Base-by-base conservation (phyloP, 2,329 filamentous ascomycete species). In the Alternaria alternata region DNA sequence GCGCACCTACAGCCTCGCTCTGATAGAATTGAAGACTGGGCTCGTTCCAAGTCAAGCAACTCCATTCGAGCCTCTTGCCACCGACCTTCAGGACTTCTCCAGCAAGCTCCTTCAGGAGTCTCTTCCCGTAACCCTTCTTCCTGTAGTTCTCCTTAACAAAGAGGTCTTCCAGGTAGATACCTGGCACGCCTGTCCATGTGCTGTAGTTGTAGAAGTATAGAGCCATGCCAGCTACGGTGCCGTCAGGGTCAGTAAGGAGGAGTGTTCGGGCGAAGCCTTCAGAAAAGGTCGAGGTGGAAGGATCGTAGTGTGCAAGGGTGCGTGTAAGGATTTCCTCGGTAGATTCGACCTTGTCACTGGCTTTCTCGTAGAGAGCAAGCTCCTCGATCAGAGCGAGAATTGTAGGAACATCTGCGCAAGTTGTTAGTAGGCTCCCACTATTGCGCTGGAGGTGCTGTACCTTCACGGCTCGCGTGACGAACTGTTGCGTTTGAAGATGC, bases 201-300 rank as follows among this genome's bases (percentile, higher is more conserved):
- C 89, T 93, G 81, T 97, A 98, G 81, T 94, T 98, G 84, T 94
- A 93, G 79, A 96, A 98, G 81, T 93, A 97, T 41, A 97, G 81
- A 1, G 93, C 93, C 86, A 97, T 92, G 48, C 91, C 93, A 0
- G 88, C 91, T 78, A 87, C 74, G 32, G 77, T 71, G 43, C 70
- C 75, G 30, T 76, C 74, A 16, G 75, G 70, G 20, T 83, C 81
- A 1, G 77, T 76, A 55, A 94, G 80, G 54, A 95, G 82, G 34
- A 96, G 84, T 51, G 92, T 94, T 62, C 92, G 91, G 18, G 93
- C 91, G 30, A 90, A 92, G 51, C 86, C 89, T 7, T 85, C 78
- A 66, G 77, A 77, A 87, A 87, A 14, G 14, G 59, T 61, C 9
- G 62, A 54, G 9, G 71, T 67, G 54, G 79, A 71, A 1, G 57